Percentiles rank a stretch among this genome's conserved stretches.
phyloP scores from a whole-genome alignment of 2,329 filamentous ascomycete species.

The Botrytis byssoidea region DNA sequence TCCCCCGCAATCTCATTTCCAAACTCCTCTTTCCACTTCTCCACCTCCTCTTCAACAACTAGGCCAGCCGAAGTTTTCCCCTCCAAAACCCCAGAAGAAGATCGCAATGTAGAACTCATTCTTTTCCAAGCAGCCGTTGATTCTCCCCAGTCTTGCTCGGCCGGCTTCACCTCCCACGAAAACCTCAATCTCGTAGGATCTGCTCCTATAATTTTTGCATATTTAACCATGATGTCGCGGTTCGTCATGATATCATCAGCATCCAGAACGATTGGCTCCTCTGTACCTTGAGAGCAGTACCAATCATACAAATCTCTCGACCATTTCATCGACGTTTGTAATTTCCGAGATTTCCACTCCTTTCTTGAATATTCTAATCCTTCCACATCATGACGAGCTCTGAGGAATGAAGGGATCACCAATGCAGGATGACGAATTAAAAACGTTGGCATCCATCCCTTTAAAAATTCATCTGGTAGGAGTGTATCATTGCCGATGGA shows the following conservation, averaged over 20 bases:
- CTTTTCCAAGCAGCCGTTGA: not conserved
- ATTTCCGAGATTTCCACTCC: not conserved
- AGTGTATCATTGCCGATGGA: not conserved
- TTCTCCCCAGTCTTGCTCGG: not conserved
- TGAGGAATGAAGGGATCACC: not conserved
- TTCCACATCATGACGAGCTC: not conserved
- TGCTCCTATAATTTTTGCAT: not conserved
- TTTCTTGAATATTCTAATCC: not conserved
- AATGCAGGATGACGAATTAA: not conserved
- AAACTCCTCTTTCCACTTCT: not conserved
- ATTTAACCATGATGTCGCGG: not conserved
- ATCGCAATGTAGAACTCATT: not conserved
- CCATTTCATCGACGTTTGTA: too few relatives aligned
- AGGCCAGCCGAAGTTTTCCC: not conserved
- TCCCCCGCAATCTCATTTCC: not conserved
- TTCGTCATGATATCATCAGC: not conserved
- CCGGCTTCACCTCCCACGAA: not conserved
- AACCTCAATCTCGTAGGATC: not conserved
- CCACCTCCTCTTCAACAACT: not conserved
- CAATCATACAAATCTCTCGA: not conserved
- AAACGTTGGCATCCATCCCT: not conserved
- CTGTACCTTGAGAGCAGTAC: not conserved
- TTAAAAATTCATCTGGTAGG: not conserved
- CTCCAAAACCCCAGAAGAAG: not conserved
- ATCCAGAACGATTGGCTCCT: not conserved